phyloP scores from a whole-genome alignment of 1,139 yeast species.

The Saccharomyces hybrid region DNA sequence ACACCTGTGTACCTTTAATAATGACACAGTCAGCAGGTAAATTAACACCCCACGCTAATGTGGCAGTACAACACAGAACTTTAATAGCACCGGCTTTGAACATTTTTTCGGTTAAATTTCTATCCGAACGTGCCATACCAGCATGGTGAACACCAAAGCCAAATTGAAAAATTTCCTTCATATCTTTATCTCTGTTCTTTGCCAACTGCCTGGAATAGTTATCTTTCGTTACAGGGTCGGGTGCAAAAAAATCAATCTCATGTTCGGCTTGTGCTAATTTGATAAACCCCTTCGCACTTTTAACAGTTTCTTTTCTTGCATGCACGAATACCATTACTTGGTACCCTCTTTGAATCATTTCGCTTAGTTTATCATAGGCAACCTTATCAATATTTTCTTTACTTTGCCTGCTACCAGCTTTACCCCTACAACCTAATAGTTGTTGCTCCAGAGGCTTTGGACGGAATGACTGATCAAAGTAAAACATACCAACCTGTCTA shows the following conservation, averaged over 20 bases:
- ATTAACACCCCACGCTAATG: too few species aligned
- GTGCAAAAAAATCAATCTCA: conserved; percentile 53
- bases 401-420: conserved; percentile 66
- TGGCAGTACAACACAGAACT: conserved; percentile 93
- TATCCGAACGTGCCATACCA: conserved; percentile 87
- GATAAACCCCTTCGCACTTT: conserved; percentile 68
- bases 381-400: conserved; percentile 70
- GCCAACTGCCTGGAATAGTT: conserved; percentile 58
- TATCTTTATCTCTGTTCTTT: conserved; percentile 69
- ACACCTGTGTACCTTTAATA: too few species aligned
- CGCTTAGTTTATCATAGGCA: conserved; percentile 68
- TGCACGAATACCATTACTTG: conserved; percentile 98
- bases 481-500: conserved; percentile 83
- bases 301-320: conserved; percentile 86
- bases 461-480: conserved; percentile 85
- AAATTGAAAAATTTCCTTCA: conserved; percentile 66
- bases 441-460: conserved; percentile 93
- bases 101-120: conserved; percentile 84
- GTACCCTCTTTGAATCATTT: conserved; percentile 59
- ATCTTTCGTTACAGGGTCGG: conserved; percentile 38
- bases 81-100: conserved; percentile 80
- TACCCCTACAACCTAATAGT: conserved; percentile 80
- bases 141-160: conserved; percentile 98
- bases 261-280: conserved; percentile 58
- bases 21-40: too few species aligned